phyloP scores from a whole-genome alignment of 1,284 basidiomycete species.

The Cutaneotrichosporon dermatis region DNA sequence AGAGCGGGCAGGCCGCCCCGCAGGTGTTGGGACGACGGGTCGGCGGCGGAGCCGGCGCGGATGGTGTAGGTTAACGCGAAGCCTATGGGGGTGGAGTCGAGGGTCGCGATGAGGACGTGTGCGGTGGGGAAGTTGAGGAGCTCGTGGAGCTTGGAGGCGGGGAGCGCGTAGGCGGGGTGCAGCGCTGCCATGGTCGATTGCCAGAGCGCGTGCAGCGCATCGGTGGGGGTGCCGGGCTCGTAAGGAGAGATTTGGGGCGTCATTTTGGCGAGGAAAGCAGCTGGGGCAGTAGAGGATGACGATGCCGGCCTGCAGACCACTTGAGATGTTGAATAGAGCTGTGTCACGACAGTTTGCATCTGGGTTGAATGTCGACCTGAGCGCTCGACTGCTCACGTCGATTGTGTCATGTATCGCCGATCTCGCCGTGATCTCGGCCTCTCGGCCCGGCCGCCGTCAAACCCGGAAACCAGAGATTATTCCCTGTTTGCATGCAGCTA shows the following conservation, averaged over 20 bases:
- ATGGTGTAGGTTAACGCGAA: slow-evolving; percentile 23
- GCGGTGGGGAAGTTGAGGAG: slow-evolving; percentile 13
- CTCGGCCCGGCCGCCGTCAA: too few relatives aligned
- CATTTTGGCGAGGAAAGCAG: too few relatives aligned
- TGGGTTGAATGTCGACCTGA: too few relatives aligned
- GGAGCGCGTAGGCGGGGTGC: slow-evolving; percentile 15
- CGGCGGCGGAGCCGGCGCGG: neutral
- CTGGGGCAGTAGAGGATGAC: too few relatives aligned
- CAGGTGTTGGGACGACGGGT: slow-evolving; percentile 15
- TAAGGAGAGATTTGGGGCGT: neutral
- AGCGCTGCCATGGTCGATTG: neutral
- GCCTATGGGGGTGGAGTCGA: slow-evolving; percentile 1
- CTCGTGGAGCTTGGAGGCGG: slow-evolving; percentile 11
- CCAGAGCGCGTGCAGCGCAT: slow-evolving; percentile 14
- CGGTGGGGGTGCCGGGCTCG: neutral
- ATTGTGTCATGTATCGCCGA: too few relatives aligned
- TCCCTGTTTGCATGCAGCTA: too few relatives aligned
- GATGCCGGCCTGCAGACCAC: too few relatives aligned
- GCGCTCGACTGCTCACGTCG: too few relatives aligned
- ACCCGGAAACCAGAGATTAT: too few relatives aligned
- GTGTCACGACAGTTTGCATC: too few relatives aligned
- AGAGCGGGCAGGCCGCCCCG: slow-evolving; percentile 20
- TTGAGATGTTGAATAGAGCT: too few relatives aligned
- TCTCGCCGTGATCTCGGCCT: too few relatives aligned
- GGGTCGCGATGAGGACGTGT: slow-evolving; percentile 9